These are phyloP conservation scores for Ophioceras dolichostomum DNA, from an alignment of 2,329 filamentous ascomycete species.

Conservation along the genomic window DNA sequence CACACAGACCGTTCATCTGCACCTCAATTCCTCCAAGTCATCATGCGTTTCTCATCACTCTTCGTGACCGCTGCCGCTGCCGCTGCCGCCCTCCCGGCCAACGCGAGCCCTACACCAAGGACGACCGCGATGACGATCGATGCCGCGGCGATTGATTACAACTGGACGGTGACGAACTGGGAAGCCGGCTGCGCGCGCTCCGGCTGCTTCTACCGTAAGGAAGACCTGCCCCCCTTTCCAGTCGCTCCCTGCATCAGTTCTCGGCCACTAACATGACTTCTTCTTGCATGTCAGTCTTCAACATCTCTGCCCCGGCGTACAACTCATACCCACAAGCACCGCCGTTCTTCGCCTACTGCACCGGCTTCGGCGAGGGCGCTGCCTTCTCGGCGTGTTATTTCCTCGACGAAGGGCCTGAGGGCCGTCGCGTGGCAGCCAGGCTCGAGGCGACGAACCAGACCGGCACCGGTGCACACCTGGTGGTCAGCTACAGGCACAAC, in stretches of 20 bases:
- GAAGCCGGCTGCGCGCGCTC: background rate
- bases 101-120: background rate
- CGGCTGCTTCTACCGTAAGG: background rate
- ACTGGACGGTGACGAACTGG: background rate
- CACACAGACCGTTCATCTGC: too few relatives aligned
- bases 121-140: background rate
- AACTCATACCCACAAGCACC: background rate
- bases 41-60: background rate
- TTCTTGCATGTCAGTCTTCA: background rate
- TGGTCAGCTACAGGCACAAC: slow-evolving; percentile 17
- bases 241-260: too few relatives aligned
- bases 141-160: background rate
- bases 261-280: background rate
- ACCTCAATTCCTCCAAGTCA: too few relatives aligned
- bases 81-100: background rate
- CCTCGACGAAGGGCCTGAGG: slow-evolving; percentile 10
- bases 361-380: slow-evolving; percentile 14
- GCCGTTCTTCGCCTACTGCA: slow-evolving; percentile 17
- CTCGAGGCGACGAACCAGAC: slow-evolving; percentile 10
- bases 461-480: slow-evolving; percentile 12
- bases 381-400: slow-evolving; percentile 14
- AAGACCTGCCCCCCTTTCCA: too few relatives aligned
- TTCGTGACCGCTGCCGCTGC: too few relatives aligned
- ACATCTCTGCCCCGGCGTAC: background rate
- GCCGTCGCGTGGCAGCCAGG: slow-evolving; percentile 15